Evolutionary conservation across 202 grass and related monocot genomes (phyloP), one percentile per base, ranked within the genome.

Genomic region (Setaria italica): DNA sequence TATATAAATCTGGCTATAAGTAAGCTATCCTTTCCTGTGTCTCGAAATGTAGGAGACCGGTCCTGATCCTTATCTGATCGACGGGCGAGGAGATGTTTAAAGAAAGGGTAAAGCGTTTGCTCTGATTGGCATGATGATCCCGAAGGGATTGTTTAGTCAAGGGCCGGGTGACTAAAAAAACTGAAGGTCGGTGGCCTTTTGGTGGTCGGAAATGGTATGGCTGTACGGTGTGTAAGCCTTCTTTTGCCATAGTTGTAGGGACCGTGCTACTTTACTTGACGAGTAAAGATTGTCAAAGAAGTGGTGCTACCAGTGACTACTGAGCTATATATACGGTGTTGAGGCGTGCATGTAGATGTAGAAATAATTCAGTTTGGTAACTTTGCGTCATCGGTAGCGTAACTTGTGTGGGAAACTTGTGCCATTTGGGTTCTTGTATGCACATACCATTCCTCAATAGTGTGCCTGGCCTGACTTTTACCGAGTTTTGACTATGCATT

Each of bases 191-290:
- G 73, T 78, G 72, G 29, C 76, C 19, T 60, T 66, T 59, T 48
- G 37, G 57, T 57, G 35, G 5, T 56, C 11, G 33, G 21, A 62
- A 68, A 75, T 74, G 41, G 6, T 21, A 43, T 12, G 14, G 43
- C 0, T 21, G 33, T 35, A 48, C 43, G 29, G 42, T 25, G 66
- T 62, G 55, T 2, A 65, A 57, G 10, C n/a, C 47, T 77, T 25
- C 25, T 87, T 79, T 30, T 14, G 68, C 78, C 62, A 49, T 58
- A 68, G 39, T 69, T 19, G 70, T 19, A 60, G 49, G 81, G 48
- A 35, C 49, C 11, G 34, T 41, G 75, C 7, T 19, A 39, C 4
- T 58, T 10, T 46, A 55, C 15, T 41, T 41, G 51, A 19, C 5
- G 16, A 19, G 16, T 55, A 55, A 55, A 55, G 16, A 53, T 53